A percentile compares a stretch with the other conserved stretches of the same genome.
These are phyloP conservation scores for Tulasnella sp. DNA, from an alignment of 768 basidiomycete species.

Conservation along the genomic window DNA sequence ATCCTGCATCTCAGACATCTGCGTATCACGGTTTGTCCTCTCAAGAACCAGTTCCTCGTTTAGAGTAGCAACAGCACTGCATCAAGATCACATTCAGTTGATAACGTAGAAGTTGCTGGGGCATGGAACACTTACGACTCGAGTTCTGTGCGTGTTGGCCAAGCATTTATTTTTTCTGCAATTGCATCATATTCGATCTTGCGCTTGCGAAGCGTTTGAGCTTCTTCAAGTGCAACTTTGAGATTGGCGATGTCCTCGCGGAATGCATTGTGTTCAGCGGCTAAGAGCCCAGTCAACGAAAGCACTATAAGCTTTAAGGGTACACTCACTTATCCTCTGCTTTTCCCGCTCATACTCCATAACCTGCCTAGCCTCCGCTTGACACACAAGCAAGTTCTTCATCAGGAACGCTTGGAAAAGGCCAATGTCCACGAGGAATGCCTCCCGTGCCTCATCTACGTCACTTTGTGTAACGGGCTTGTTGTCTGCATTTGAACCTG, in stretches of 20 bases:
- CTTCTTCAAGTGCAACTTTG: slow-evolving; percentile 62
- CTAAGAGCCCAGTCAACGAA: slow-evolving; percentile 28
- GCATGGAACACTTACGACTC: slow-evolving; percentile 44
- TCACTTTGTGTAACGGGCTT: too few species aligned
- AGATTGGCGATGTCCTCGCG: slow-evolving; percentile 63
- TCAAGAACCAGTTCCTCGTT: slow-evolving; percentile 10
- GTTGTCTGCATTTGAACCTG: too few species aligned
- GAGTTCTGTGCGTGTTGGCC: slow-evolving; percentile 64
- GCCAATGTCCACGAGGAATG: slow-evolving; percentile 63
- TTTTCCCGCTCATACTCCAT: slow-evolving; percentile 68
- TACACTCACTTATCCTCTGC: slow-evolving; percentile 52
- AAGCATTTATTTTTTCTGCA: slow-evolving; percentile 66
- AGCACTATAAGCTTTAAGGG: not conserved
- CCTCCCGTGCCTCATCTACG: slow-evolving; percentile 58
- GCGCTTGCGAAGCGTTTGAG: slow-evolving; percentile 55
- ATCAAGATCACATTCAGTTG: not conserved
- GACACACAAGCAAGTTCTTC: slow-evolving; percentile 72
- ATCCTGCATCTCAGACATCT: slow-evolving; percentile 28
- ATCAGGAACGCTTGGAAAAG: slow-evolving; percentile 61
- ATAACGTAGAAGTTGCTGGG: slow-evolving; percentile 7
- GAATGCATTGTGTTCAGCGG: slow-evolving; percentile 55
- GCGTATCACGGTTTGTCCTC: slow-evolving; percentile 31
- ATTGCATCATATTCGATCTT: slow-evolving; percentile 83
- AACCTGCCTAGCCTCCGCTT: slow-evolving; percentile 75
- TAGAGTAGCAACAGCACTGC: slow-evolving; percentile 8